These are phyloP conservation scores for Pseudozyma tsukubaensis DNA, from an alignment of 1,284 basidiomycete genomes.

Conservation along the genomic window DNA sequence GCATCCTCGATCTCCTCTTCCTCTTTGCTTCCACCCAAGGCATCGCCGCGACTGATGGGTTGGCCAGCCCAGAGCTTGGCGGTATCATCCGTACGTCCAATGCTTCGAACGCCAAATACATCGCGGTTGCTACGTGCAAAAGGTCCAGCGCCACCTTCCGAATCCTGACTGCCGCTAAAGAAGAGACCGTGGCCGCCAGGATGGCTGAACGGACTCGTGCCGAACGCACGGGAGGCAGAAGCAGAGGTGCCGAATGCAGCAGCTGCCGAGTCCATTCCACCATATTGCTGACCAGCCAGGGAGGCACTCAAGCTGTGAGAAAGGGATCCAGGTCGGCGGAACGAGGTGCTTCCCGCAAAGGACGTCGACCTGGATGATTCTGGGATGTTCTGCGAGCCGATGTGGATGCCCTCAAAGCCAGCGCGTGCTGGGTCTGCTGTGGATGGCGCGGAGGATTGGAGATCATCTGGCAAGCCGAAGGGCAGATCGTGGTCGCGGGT, in stretches of 20 bases:
- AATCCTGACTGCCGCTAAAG: slow-evolving; percentile 60
- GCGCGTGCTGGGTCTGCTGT: slow-evolving; percentile 19
- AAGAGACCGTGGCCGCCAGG: slow-evolving; percentile 63
- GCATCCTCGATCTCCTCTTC: slow-evolving; percentile 48
- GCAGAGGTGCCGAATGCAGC: slow-evolving; percentile 44
- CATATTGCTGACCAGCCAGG: slow-evolving; percentile 27
- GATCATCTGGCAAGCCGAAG: slow-evolving; percentile 76
- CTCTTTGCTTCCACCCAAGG: slow-evolving; percentile 8
- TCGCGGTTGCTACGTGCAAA: slow-evolving; percentile 41
- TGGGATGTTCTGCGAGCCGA: slow-evolving; percentile 1
- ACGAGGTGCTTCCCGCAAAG: slow-evolving; percentile 31
- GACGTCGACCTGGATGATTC: slow-evolving; percentile 21
- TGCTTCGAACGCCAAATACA: slow-evolving; percentile 42
- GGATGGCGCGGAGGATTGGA: slow-evolving; percentile 33
- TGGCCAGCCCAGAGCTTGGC: slow-evolving; percentile 37
- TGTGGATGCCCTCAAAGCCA: slow-evolving; percentile 26
- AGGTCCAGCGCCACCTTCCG: slow-evolving; percentile 48
- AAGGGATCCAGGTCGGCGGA: slow-evolving; percentile 31
- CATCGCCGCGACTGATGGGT: slow-evolving; percentile 5
- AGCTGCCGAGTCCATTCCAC: slow-evolving; percentile 36
- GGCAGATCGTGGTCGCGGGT: slow-evolving; percentile 82
- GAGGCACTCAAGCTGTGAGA: slow-evolving; percentile 42
- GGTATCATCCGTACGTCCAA: slow-evolving; percentile 41
- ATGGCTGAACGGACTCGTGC: slow-evolving; percentile 67
- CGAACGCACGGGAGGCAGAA: slow-evolving; percentile 49